Evolutionary conservation across 2,329 filamentous ascomycete species (phyloP).

Genomic region (Macrophomina phaseolina): DNA sequence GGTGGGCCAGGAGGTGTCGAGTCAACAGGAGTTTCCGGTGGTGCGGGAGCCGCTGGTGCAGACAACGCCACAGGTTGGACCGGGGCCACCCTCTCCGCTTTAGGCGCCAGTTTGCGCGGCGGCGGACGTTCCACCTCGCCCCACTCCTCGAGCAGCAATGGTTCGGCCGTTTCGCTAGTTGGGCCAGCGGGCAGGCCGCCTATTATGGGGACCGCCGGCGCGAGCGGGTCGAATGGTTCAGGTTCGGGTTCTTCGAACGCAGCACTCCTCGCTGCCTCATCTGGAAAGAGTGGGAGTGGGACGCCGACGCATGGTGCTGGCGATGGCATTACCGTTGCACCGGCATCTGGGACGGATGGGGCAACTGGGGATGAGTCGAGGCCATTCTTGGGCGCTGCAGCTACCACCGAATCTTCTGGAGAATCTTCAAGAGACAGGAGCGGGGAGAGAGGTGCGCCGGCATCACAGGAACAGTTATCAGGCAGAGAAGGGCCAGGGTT

Average conservation of each 20-base stretch:
- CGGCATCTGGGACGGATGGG: not conserved
- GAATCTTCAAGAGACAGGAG: constrained; percentile 1
- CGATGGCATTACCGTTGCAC: not conserved
- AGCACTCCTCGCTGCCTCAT: not conserved
- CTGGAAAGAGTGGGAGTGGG: not conserved
- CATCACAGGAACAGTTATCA: not conserved
- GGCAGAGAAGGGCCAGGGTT: not conserved
- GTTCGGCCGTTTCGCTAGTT: constrained; percentile 3
- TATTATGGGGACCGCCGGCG: not conserved
- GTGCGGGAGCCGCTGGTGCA: not conserved
- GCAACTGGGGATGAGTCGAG: not conserved
- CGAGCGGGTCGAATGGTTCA: not conserved
- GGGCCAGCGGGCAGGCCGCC: not conserved
- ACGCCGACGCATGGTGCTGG: not conserved
- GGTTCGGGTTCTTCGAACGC: constrained; percentile 15
- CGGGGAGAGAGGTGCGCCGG: not conserved
- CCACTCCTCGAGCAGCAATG: constrained; percentile 7
- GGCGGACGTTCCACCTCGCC: not conserved
- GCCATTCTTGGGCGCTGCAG: not conserved
- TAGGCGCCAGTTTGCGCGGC: constrained; percentile 5
- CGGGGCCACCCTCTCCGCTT: not conserved
- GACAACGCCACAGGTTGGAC: not conserved
- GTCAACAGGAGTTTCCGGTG: not conserved
- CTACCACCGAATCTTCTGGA: not conserved
- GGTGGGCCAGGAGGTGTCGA: not conserved